Conservation (phyloP, 768 basidiomycete genomes). For the Lactarius quietus region DNA sequence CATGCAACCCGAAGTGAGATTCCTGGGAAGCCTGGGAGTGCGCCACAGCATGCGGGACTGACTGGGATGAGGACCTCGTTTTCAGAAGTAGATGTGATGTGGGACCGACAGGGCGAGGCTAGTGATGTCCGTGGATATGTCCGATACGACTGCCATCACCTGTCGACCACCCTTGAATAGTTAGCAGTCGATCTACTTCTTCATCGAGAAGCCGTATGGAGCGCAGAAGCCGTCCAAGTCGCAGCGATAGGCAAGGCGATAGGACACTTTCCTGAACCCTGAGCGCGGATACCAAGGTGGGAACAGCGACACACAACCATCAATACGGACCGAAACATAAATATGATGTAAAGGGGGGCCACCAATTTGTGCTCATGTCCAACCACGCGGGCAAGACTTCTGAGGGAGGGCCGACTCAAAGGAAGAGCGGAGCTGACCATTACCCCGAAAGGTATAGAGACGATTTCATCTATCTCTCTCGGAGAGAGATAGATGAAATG, state of each 20-base stretch:
- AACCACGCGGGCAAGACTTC: not conserved
- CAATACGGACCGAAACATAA: conserved; percentile 3
- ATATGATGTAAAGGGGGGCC: conserved; percentile 12
- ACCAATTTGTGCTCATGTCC: not conserved
- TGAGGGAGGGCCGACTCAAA: not conserved
- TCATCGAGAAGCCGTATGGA: conserved; percentile 1
- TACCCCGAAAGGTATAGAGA: not conserved
- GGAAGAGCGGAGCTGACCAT: not conserved
- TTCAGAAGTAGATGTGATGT: not conserved
- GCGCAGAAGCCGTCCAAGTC: not conserved
- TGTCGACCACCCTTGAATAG: not conserved
- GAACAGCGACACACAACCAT: not conserved
- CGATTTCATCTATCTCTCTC: too few relatives aligned
- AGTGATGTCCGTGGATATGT: not conserved
- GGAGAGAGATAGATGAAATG: not conserved
- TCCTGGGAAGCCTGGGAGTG: not conserved
- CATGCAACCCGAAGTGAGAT: conserved; percentile 1
- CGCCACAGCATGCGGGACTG: conserved; percentile 7
- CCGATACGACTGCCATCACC: not conserved
- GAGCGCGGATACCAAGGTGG: conserved; percentile 7
- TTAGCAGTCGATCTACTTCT: not conserved
- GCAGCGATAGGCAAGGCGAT: conserved; percentile 11
- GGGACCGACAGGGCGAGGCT: not conserved
- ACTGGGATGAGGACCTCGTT: not conserved
- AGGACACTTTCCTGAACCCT: conserved; percentile 1